A percentile compares a stretch with the other conserved stretches of the same genome.
Evolutionary conservation across 2,329 filamentous ascomycete species (phyloP).

Genomic region (Xylariaceae sp.): DNA sequence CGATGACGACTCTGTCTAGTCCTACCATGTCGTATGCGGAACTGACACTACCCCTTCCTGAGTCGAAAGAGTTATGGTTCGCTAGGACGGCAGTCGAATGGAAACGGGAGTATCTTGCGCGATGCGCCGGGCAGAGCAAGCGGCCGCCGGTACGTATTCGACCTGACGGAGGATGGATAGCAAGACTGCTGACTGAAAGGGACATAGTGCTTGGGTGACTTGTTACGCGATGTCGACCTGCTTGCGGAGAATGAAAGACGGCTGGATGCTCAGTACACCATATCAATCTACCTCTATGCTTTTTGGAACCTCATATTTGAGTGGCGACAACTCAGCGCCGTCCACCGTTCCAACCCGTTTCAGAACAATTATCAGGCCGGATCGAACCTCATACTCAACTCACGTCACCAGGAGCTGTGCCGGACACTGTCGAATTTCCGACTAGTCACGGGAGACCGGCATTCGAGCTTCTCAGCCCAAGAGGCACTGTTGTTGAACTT

Average conservation of each 20-base stretch:
- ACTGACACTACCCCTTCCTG: slow-evolving; percentile 60
- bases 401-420: slow-evolving; percentile 58
- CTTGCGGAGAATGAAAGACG: slow-evolving; percentile 43
- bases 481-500: slow-evolving; percentile 47
- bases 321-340: slow-evolving; percentile 54
- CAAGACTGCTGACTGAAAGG: not conserved
- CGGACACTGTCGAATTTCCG: slow-evolving; percentile 49
- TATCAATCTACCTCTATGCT: slow-evolving; percentile 57
- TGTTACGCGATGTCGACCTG: slow-evolving; percentile 51
- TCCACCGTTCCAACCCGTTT: slow-evolving; percentile 44
- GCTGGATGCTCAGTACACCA: slow-evolving; percentile 52
- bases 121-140: slow-evolving; percentile 33
- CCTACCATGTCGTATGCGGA: slow-evolving; percentile 65
- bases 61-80: slow-evolving; percentile 58
- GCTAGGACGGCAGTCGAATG: slow-evolving; percentile 59
- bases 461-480: slow-evolving; percentile 38
- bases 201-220: slow-evolving; percentile 40
- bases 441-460: slow-evolving; percentile 37
- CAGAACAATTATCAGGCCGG: slow-evolving; percentile 35
- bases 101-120: slow-evolving; percentile 53
- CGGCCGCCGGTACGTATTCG: slow-evolving; percentile 38
- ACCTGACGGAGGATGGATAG: too few relatives aligned
- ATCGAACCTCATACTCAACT: slow-evolving; percentile 43
- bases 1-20: slow-evolving; percentile 60
- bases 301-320: slow-evolving; percentile 63